phyloP scores from a whole-genome alignment of 306 rosid species.

The Cicer pinnatifidum region DNA sequence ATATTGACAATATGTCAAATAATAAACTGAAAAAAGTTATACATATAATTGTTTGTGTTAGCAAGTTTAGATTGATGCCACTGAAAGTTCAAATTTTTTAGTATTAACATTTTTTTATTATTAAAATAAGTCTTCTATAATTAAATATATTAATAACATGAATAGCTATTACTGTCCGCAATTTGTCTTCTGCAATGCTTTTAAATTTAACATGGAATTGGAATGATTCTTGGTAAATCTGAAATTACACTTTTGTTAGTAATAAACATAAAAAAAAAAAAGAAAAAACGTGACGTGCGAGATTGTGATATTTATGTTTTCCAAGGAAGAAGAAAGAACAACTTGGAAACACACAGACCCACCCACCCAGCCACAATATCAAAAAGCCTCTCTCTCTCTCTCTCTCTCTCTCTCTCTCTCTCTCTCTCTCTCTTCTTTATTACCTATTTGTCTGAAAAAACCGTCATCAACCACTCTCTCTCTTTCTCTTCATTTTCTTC shows the following conservation, averaged over 20 bases:
- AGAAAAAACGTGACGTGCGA: slow-evolving; percentile 2
- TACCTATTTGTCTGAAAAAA: slow-evolving; percentile 45
- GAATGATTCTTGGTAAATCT: slow-evolving; percentile 18
- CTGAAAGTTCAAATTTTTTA: too few relatives aligned
- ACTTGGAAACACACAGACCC: slow-evolving; percentile 35
- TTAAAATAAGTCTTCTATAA: too few relatives aligned
- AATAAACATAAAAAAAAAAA: not conserved
- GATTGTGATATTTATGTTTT: slow-evolving; percentile 25
- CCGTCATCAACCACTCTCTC: slow-evolving; percentile 40
- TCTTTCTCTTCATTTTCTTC: not conserved
- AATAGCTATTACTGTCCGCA: too few relatives aligned
- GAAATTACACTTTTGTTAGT: not conserved
- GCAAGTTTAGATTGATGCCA: too few relatives aligned
- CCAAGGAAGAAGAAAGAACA: slow-evolving; percentile 43
- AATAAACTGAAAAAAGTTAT: too few relatives aligned
- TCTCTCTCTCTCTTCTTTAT: slow-evolving; percentile 37
- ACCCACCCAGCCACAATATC: slow-evolving; percentile 36
- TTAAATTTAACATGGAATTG: not conserved
- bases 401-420: slow-evolving; percentile 35
- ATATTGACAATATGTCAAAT: too few relatives aligned
- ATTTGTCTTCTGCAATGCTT: not conserved
- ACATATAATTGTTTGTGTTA: too few relatives aligned
- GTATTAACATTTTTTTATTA: too few relatives aligned
- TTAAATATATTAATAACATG: too few relatives aligned
- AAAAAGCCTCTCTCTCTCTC: not conserved